Base-by-base conservation (phyloP, 2,329 filamentous ascomycete genomes). In the Epichloe gansuensis region DNA sequence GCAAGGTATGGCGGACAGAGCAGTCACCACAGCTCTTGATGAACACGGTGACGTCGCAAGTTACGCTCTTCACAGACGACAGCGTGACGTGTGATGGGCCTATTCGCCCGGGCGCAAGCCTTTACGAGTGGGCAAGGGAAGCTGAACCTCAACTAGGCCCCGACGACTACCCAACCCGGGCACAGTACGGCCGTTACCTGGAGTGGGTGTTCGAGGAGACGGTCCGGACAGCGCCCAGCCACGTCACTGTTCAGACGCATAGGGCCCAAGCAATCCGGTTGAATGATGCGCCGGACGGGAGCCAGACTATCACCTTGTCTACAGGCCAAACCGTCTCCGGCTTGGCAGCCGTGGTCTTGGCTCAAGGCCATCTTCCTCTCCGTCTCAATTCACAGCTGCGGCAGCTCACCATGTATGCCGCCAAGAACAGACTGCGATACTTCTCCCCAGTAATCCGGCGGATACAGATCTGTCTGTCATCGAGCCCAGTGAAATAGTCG, bases 11-110 rank as follows among this genome's bases (percentile, higher is more conserved):
- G 52, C 52, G 52, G 5, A 54, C 41, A 43, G 48, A 51, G 15
- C 52, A 54, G 31, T 54, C 52, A 21, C 39, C 52, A 8, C 39
- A 54, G 17, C 52, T 54, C 15, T 28, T 54, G 13, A 54, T 54
- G 52, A 54, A 54, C 44, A 54, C 52, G 7, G 52, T 54, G 5
- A 51, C 52, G 13, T 54, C 52, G 3, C 52, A 54, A 28, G 44
- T 54, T 8, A 54, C 52, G 28, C 48, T 54, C 8, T 54, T 47
- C 43, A 54, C 52, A 1, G 52, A 54, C 38, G 31, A 47, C 3
- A 54, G 52, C 21, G 52, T 54, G 9, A 8, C 34, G n/a, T 54
- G 52, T 34, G 43, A 50, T 11, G 52, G 52, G 12, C 52, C 52
- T 4, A 48, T 54, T 23, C 38, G 52, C 17, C 48, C 48, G 4